A percentile compares a stretch with the other conserved stretches of the same genome.
Conservation (phyloP, 352 stramenopile species). For the Pythium monospermum region DNA sequence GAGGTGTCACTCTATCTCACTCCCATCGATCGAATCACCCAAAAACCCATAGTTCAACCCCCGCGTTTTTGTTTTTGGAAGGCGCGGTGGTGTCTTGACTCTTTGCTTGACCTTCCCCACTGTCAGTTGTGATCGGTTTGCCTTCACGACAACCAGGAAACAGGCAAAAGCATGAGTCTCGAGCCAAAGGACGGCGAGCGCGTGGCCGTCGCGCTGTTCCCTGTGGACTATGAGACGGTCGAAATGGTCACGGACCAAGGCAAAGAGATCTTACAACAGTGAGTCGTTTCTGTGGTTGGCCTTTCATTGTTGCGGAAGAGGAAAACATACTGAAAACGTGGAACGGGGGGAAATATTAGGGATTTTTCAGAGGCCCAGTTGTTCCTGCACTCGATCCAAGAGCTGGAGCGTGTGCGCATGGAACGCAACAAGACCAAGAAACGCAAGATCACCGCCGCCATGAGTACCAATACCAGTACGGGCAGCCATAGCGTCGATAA, state of each 20-base stretch:
- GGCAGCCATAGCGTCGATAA: no score
- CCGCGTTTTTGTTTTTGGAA: slow-evolving; percentile 20
- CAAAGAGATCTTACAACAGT: slow-evolving; percentile 79
- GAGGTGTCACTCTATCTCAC: slow-evolving; percentile 6
- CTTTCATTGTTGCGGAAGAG: background rate
- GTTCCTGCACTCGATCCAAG: slow-evolving; percentile 79
- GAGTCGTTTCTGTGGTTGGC: slow-evolving; percentile 17
- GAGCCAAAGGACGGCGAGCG: slow-evolving; percentile 36
- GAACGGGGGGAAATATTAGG: slow-evolving; percentile 24
- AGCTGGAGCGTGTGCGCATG: slow-evolving; percentile 56
- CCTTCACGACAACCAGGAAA: background rate
- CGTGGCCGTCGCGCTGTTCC: slow-evolving; percentile 76
- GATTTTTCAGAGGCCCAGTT: slow-evolving; percentile 81
- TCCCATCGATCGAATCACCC: slow-evolving; percentile 3
- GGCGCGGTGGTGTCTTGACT: slow-evolving; percentile 5
- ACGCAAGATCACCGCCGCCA: slow-evolving; percentile 8
- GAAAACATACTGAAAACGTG: background rate
- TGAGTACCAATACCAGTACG: slow-evolving; percentile 10
- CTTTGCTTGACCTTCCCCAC: slow-evolving; percentile 2
- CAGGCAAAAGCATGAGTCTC: slow-evolving; percentile 22
- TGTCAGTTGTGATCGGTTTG: background rate
- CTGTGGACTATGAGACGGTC: slow-evolving; percentile 68
- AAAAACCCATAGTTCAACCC: slow-evolving; percentile 14
- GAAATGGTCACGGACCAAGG: slow-evolving; percentile 78
- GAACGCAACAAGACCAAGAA: slow-evolving; percentile 70